phyloP scores from a whole-genome alignment of 2,329 filamentous ascomycete genomes.

The Beauveria sp. region DNA sequence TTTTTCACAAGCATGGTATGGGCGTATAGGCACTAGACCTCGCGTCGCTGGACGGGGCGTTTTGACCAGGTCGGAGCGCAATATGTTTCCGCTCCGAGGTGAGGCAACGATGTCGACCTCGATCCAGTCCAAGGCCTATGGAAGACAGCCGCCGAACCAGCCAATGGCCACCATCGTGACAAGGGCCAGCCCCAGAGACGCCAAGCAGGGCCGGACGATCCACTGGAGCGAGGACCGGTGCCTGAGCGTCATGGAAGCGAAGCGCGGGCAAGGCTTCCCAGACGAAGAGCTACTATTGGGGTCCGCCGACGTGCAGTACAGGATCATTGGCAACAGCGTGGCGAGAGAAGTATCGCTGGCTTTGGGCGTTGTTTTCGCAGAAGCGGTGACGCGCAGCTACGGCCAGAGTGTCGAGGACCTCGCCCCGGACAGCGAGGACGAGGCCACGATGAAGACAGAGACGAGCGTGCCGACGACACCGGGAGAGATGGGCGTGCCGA shows the following conservation, averaged over 20 bases:
- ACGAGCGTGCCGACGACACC: no score
- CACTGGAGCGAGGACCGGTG: conserved; percentile 61
- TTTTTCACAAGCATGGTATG: conserved; percentile 39
- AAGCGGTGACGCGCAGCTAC: conserved; percentile 36
- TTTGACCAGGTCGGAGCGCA: conserved; percentile 32
- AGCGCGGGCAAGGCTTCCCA: conserved; percentile 61
- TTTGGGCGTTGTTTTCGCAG: conserved; percentile 55
- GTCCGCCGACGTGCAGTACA: conserved; percentile 44
- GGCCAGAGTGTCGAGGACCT: neutral
- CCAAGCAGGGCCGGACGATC: conserved; percentile 44
- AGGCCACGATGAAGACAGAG: neutral
- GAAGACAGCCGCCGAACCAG: conserved; percentile 41
- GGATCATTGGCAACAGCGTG: conserved; percentile 70
- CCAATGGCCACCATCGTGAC: conserved; percentile 61
- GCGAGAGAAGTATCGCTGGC: conserved; percentile 59
- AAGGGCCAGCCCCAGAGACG: conserved; percentile 39
- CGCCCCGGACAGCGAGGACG: neutral
- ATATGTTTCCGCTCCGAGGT: conserved; percentile 29
- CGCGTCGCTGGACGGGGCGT: conserved; percentile 16
- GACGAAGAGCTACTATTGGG: conserved; percentile 67
- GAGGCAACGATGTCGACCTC: conserved; percentile 29
- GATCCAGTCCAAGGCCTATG: conserved; percentile 38
- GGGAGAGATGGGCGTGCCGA: no score
- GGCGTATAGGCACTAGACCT: conserved; percentile 17
- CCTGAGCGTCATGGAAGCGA: conserved; percentile 57